phyloP scores from a whole-genome alignment of 2,329 filamentous ascomycete species.

The Colletotrichum musae region DNA sequence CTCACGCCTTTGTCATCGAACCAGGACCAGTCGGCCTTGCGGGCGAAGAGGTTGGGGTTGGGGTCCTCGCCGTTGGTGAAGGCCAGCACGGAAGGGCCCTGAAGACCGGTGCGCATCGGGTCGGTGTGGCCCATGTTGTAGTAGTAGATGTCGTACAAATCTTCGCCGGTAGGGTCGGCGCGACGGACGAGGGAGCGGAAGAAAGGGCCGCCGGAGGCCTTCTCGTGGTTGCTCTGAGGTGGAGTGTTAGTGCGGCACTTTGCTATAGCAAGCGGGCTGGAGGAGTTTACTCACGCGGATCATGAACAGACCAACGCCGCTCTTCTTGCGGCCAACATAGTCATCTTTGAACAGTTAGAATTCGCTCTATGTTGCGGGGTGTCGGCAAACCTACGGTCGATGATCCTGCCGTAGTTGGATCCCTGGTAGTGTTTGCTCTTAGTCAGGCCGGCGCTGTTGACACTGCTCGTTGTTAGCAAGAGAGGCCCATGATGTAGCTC shows the following conservation, averaged over 20 bases:
- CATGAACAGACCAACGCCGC: slow-evolving; percentile 54
- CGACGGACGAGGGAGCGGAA: slow-evolving; percentile 57
- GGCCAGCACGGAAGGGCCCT: slow-evolving; percentile 56
- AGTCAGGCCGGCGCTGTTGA: slow-evolving; percentile 49
- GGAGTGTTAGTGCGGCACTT: background rate
- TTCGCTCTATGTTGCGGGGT: slow-evolving; percentile 38
- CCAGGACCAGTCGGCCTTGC: slow-evolving; percentile 54
- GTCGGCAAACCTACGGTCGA: slow-evolving; percentile 7
- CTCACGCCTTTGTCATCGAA: slow-evolving; percentile 49
- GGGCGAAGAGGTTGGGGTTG: slow-evolving; percentile 52
- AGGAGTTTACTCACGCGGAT: slow-evolving; percentile 44
- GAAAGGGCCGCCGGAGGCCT: slow-evolving; percentile 56
- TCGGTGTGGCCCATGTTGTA: slow-evolving; percentile 61
- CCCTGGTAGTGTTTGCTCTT: slow-evolving; percentile 59
- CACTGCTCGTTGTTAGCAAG: slow-evolving; percentile 26
- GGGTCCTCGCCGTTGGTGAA: slow-evolving; percentile 56
- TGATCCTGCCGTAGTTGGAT: slow-evolving; percentile 50
- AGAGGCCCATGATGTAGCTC: background rate
- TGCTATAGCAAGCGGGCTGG: no score
- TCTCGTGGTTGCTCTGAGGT: slow-evolving; percentile 54
- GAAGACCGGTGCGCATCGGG: slow-evolving; percentile 56
- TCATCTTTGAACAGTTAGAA: slow-evolving; percentile 52
- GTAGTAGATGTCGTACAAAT: slow-evolving; percentile 60
- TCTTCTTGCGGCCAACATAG: slow-evolving; percentile 54
- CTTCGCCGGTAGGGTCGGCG: slow-evolving; percentile 52